phyloP scores from a whole-genome alignment of 2,329 filamentous ascomycete genomes.

The Tolypocladium tropicale region DNA sequence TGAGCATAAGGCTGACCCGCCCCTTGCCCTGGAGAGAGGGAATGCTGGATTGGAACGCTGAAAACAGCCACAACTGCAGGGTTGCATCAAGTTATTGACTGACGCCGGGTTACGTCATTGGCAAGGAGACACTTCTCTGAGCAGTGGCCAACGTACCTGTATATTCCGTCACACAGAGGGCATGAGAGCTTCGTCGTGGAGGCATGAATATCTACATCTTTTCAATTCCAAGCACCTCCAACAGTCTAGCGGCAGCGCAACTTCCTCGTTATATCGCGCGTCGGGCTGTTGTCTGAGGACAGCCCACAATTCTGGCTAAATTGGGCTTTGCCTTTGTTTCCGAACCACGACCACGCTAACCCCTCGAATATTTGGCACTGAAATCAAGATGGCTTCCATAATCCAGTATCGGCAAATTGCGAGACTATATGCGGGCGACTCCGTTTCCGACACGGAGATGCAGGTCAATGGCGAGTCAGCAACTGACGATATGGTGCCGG shows the following conservation, averaged over 20 bases:
- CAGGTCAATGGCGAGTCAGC: background rate
- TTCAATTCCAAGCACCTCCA: background rate
- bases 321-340: background rate
- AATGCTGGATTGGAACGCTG: background rate
- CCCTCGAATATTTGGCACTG: background rate
- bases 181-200: background rate
- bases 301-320: no score
- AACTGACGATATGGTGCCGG: background rate
- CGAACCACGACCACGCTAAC: background rate
- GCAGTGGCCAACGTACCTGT: no score
- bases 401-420: background rate
- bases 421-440: background rate
- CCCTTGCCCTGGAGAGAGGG: background rate
- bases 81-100: background rate
- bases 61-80: background rate
- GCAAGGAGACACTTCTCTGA: no score
- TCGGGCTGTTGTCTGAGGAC: no score
- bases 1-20: background rate
- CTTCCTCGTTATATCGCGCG: background rate
- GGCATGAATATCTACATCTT: background rate
- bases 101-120: background rate
- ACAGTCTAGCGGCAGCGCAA: background rate
- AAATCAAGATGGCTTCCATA: background rate
- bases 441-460: background rate
- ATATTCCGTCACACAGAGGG: no score